These are phyloP conservation scores for Litchi chinensis DNA, from an alignment of 345 rosid genomes.

Conservation along the genomic window DNA sequence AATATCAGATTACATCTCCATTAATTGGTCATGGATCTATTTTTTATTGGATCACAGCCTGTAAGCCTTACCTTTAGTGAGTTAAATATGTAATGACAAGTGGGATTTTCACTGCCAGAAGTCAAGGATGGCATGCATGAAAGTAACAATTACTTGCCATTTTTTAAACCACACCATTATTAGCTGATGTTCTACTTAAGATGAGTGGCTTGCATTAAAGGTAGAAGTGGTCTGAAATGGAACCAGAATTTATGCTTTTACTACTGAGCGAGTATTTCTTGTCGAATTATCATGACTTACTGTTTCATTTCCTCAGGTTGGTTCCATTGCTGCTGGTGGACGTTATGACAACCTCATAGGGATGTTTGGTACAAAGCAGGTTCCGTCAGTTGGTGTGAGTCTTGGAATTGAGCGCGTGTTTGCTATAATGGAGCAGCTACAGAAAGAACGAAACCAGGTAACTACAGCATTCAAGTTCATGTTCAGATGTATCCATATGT, in stretches of 20 bases:
- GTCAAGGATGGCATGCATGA: not conserved
- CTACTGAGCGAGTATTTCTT: not conserved
- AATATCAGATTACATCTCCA: not conserved
- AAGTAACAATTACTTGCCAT: not conserved
- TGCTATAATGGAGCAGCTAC: slow-evolving; percentile 77
- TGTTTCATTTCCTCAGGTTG: slow-evolving; percentile 59
- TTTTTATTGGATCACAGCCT: not conserved
- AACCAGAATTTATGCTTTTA: not conserved
- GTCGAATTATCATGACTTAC: slow-evolving; percentile 1
- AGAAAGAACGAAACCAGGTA: slow-evolving; percentile 70
- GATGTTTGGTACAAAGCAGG: slow-evolving; percentile 84
- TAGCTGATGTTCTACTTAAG: not conserved
- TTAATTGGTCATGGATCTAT: not conserved
- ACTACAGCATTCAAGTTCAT: not conserved
- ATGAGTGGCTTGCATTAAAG: not conserved
- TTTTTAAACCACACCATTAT: not conserved
- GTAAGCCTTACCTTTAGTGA: not conserved
- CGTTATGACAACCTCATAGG: slow-evolving; percentile 91
- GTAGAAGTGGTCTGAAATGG: not conserved
- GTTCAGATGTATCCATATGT: not conserved
- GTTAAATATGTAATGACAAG: slow-evolving; percentile 2
- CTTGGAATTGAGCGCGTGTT: slow-evolving; percentile 92
- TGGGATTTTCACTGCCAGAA: not conserved
- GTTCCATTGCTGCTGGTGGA: slow-evolving; percentile 94
- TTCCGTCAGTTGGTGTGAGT: slow-evolving; percentile 94